Conservation (phyloP, 2,329 filamentous ascomycete species). For the Sphaerostilbella broomeana region DNA sequence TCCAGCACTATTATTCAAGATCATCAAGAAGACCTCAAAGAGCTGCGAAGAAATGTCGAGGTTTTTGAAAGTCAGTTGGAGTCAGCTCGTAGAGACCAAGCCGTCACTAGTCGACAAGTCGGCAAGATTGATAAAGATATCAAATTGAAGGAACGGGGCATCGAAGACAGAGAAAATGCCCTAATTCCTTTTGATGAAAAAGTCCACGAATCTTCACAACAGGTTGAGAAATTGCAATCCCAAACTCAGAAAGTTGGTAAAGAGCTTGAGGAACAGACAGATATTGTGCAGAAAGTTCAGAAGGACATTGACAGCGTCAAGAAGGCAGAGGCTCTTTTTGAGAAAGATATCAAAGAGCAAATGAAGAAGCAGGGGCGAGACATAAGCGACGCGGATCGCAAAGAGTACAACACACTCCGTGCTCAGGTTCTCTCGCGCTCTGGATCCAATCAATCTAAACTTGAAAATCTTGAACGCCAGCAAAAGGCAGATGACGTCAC, state of each 20-base stretch:
- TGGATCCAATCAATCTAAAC: conserved; percentile 70
- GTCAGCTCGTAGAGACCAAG: conserved; percentile 75
- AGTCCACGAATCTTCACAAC: conserved; percentile 67
- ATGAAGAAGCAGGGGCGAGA: conserved; percentile 82
- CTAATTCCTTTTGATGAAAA: conserved; percentile 91
- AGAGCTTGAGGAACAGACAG: conserved; percentile 66
- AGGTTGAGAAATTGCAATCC: conserved; percentile 60
- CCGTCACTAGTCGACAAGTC: conserved; percentile 67
- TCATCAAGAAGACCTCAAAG: conserved; percentile 90
- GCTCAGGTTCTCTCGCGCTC: conserved; percentile 79
- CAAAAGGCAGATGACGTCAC: conserved; percentile 88
- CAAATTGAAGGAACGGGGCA: conserved; percentile 75
- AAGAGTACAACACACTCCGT: conserved; percentile 80
- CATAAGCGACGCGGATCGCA: conserved; percentile 76
- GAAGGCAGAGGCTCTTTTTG: conserved; percentile 83
- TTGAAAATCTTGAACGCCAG: conserved; percentile 82
- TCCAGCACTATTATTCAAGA: conserved; percentile 85
- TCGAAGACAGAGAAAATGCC: conserved; percentile 78
- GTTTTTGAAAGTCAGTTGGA: conserved; percentile 76
- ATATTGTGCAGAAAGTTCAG: conserved; percentile 64
- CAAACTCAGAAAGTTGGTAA: conserved; percentile 66
- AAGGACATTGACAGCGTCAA: conserved; percentile 80
- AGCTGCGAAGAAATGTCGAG: conserved; percentile 81
- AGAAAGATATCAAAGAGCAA: conserved; percentile 77
- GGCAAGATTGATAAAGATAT: conserved; percentile 79